Evolutionary conservation across 345 rosid species (phyloP), one percentile per base, ranked within the genome.

Genomic region (Rhodamnia rubescens): DNA sequence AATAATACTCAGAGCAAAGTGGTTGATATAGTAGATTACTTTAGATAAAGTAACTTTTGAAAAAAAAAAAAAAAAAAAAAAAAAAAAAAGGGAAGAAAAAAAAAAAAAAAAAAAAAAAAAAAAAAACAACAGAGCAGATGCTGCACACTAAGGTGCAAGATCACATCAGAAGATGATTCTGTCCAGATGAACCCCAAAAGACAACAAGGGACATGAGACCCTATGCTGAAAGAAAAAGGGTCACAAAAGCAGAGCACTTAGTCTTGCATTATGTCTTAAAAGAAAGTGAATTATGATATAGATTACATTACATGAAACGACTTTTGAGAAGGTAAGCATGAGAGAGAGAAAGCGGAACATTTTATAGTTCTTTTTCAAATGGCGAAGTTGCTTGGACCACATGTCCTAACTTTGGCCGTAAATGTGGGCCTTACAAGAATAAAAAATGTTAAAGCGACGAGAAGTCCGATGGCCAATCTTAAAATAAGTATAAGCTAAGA

Each of bases 181-280:
- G 1, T 64, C 12, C 4, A 18, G 24, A 64, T 32, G 3, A 18
- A 14, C 42, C 75, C 9, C 1, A 36, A 36, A 16, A 64, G 78
- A 64, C 44, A 29, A 0, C 22, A 16, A 16, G 44, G 44, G 3
- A 64, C 22, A 16, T 64, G 16, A 29, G 44, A 64, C 22, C 4
- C 22, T 16, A 4, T 0, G 15, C 11, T 7, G 18, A 32, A 29
- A 21, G 9, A 32, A 15, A 16, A 29, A 32, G 5, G 0, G 6
- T 64, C 75, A 1, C 75, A 29, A 64, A 29, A 29, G 75, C 44
- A 64, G 3, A 64, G 16, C 44, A 64, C 42, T 64, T 0, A 36
- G 44, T 64, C 44, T 32, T 64, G 3, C 75, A 32, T 59, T 3
- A 13, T 29, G 4, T 0, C 29, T 21, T 29, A 11, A 1, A 61